Conservation (phyloP, 2,329 filamentous ascomycete species). For the Triangularia verruculosa region DNA sequence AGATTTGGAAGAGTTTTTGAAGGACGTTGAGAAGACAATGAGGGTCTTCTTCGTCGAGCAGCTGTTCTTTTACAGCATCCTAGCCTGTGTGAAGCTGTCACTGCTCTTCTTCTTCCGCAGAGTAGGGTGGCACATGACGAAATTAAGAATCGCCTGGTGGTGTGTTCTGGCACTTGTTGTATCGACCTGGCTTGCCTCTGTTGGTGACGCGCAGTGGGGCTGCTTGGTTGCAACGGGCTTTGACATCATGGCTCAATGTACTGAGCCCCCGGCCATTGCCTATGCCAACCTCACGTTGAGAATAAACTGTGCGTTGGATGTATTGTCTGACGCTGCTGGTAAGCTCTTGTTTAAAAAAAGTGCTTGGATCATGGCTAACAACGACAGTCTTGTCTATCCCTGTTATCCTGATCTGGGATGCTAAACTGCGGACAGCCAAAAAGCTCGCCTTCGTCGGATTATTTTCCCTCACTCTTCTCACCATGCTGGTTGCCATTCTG, state of each 20-base stretch:
- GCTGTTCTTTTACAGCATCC: conserved; percentile 10
- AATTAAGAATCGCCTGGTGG: conserved; percentile 12
- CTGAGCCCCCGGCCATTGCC: background rate
- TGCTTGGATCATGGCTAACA: background rate
- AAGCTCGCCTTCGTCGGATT: conserved; percentile 12
- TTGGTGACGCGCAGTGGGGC: conserved; percentile 10
- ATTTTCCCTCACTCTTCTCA: conserved; percentile 16
- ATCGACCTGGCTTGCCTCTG: conserved; percentile 1
- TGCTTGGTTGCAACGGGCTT: conserved; percentile 11
- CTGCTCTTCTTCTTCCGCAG: conserved; percentile 16
- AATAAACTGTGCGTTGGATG: conserved; percentile 13
- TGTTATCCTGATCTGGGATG: conserved; percentile 11
- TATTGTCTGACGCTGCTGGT: conserved; percentile 13
- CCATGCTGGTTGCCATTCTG: conserved; percentile 13
- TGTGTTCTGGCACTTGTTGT: conserved; percentile 5
- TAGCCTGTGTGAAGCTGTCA: conserved; percentile 13
- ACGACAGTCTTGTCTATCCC: conserved; percentile 12
- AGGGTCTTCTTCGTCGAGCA: conserved; percentile 5
- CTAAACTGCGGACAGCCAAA: conserved; percentile 5
- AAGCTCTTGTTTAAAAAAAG: background rate
- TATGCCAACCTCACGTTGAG: conserved; percentile 7
- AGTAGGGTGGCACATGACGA: conserved; percentile 7
- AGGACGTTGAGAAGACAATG: background rate
- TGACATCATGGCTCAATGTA: conserved; percentile 7
- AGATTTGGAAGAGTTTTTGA: background rate